phyloP scores from a whole-genome alignment of 176 grass and related monocot species.

The Urochloa ruziziensis region DNA sequence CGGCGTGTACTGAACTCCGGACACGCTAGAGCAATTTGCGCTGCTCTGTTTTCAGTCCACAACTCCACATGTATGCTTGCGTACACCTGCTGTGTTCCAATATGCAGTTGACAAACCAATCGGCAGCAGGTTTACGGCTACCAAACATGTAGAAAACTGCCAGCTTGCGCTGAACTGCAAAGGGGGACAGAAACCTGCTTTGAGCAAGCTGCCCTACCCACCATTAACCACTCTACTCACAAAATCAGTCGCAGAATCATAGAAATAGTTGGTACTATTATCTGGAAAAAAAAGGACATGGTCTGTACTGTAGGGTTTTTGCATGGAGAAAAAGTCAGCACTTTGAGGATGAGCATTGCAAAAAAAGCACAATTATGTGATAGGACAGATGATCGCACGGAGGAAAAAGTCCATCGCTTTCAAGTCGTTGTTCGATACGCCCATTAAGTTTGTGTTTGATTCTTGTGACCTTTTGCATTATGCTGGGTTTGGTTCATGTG shows the following conservation, averaged over 20 bases:
- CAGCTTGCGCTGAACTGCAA: conserved; percentile 22
- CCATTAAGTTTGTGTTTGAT: background rate
- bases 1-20: background rate
- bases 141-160: conserved; percentile 16
- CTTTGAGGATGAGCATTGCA: background rate
- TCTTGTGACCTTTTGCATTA: background rate
- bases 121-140: conserved; percentile 18
- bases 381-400: background rate
- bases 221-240: background rate
- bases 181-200: background rate
- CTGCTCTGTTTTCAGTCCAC: background rate
- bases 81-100: background rate
- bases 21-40: background rate
- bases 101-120: background rate
- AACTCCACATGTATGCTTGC: background rate
- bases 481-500: background rate
- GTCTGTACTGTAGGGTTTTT: background rate
- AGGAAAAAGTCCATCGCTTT: background rate
- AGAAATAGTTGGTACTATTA: background rate
- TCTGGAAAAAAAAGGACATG: background rate
- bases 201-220: conserved; percentile 1
- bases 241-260: conserved; percentile 17
- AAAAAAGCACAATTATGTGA: background rate
- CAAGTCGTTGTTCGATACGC: background rate
- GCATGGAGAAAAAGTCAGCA: background rate